Evolutionary conservation across 305 asterid species (phyloP).

Genomic region (Plantago rigida): DNA sequence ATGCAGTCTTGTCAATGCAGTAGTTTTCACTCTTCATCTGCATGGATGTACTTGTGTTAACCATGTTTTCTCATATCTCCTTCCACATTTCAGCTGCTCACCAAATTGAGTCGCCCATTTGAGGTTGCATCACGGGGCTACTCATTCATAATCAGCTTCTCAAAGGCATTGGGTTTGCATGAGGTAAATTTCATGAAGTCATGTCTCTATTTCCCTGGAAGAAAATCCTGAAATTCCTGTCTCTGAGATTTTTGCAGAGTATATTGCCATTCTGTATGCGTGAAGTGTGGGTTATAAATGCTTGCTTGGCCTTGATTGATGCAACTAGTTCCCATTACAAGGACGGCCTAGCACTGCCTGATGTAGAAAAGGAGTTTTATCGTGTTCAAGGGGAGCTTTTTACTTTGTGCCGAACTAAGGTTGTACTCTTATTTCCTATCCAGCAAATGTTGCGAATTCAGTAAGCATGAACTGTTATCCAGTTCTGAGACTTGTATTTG

Average conservation of each 20-base stretch:
- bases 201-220: slow-evolving; percentile 22
- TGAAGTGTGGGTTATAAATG: slow-evolving; percentile 94
- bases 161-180: slow-evolving; percentile 67
- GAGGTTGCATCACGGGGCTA: slow-evolving; percentile 96
- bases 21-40: slow-evolving; percentile 17
- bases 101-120: slow-evolving; percentile 80
- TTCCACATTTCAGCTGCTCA: slow-evolving; percentile 58
- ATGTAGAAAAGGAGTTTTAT: slow-evolving; percentile 80
- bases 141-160: slow-evolving; percentile 88
- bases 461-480: no score
- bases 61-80: slow-evolving; percentile 28
- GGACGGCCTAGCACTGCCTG: slow-evolving; percentile 65
- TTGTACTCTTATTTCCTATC: slow-evolving; percentile 25
- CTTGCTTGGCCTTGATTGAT: slow-evolving; percentile 67
- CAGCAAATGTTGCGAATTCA: slow-evolving; percentile 1
- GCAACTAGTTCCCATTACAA: slow-evolving; percentile 66
- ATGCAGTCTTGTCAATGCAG: slow-evolving; percentile 1
- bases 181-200: slow-evolving; percentile 50
- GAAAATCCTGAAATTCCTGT: slow-evolving; percentile 24
- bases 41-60: slow-evolving; percentile 22
- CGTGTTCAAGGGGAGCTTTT: slow-evolving; percentile 87
- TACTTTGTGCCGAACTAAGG: slow-evolving; percentile 90
- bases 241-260: slow-evolving; percentile 42
- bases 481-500: slow-evolving; percentile 11
- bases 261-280: slow-evolving; percentile 87